Base-by-base conservation (phyloP, 805 yeast genomes). In the Candida sakaeoensis region DNA sequence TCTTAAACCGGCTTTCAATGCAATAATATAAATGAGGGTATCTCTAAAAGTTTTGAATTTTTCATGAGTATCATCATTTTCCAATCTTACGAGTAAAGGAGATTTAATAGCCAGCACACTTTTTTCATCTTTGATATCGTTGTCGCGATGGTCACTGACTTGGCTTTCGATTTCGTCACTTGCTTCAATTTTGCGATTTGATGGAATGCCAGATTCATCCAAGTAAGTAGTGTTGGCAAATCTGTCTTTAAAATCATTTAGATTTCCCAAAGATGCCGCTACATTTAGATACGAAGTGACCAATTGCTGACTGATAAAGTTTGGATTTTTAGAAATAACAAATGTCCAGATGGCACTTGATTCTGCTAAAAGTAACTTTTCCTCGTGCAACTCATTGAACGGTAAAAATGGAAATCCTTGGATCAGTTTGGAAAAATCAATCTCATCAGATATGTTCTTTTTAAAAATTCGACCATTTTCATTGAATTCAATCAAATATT, bases 311-410 rank as follows among this genome's bases (percentile, higher is more conserved):
- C 63, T 69, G 8, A 84, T 58, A 19, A 65, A 58, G 0, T 59
- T 50, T 0, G 82, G 81, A 33, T 63, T 57, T 24, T 57, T 53
- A 15, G 72, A 56, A 17, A 77, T 43, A 10, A 77, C 62, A 50
- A 71, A 79, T 2, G 74, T 72, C 80, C 95, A 77, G 5, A 91
- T 42, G 0, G 97, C 97, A 43, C 78, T 72, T 0, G 91, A 78
- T 59, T 91, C 98, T 0, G 82, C 80, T 31, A 84, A 40, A 1
- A 86, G 60, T 45, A 79, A 72, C 16, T 49, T 44, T 3, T 65
- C 45, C 3, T 63, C 45, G 1, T 50, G 49, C 7, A 85, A 54
- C 7, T 67, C 65, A 0, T 66, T 49, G 1, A 77, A 53, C 1
- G 96, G 90, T 30, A 91, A 62, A 42, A 91, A 76, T 2, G 97